phyloP scores from a whole-genome alignment of 2,329 filamentous ascomycete species.

The Dryadomyces sulphureus region DNA sequence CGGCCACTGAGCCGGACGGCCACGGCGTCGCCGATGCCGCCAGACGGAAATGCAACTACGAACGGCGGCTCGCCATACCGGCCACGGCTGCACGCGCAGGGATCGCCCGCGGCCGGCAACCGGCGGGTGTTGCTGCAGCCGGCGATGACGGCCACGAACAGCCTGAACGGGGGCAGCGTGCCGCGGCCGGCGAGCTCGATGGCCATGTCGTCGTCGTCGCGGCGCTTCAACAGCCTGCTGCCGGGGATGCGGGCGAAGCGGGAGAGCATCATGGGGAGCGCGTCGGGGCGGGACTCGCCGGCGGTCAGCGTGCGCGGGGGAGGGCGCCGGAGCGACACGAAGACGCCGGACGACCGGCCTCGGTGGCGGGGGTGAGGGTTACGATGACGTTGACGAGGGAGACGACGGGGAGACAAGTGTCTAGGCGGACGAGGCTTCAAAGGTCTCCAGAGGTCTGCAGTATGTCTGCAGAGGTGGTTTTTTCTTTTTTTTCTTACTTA shows the following conservation, averaged over 20 bases:
- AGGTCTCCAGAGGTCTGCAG: no score
- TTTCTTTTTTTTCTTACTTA: no score
- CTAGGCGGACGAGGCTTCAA: no score
- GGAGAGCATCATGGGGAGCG: not conserved
- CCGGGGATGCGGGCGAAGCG: not conserved
- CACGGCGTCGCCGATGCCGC: not conserved
- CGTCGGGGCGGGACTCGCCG: not conserved
- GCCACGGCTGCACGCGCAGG: no score
- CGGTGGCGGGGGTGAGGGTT: not conserved
- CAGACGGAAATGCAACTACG: not conserved
- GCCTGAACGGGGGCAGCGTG: not conserved
- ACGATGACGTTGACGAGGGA: no score
- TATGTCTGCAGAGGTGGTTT: no score
- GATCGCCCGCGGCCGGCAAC: not conserved
- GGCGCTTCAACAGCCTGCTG: not conserved
- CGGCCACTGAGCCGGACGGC: constrained; percentile 20
- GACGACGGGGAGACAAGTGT: no score
- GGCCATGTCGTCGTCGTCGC: not conserved
- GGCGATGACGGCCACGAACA: not conserved
- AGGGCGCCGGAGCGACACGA: not conserved
- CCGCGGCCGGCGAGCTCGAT: not conserved
- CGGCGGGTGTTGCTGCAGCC: not conserved
- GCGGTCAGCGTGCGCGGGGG: not conserved
- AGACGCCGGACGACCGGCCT: not conserved
- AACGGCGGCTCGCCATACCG: not conserved